These are phyloP conservation scores for Trichoderma aggressivum DNA, from an alignment of 2,329 filamentous ascomycete genomes.

Conservation along the genomic window DNA sequence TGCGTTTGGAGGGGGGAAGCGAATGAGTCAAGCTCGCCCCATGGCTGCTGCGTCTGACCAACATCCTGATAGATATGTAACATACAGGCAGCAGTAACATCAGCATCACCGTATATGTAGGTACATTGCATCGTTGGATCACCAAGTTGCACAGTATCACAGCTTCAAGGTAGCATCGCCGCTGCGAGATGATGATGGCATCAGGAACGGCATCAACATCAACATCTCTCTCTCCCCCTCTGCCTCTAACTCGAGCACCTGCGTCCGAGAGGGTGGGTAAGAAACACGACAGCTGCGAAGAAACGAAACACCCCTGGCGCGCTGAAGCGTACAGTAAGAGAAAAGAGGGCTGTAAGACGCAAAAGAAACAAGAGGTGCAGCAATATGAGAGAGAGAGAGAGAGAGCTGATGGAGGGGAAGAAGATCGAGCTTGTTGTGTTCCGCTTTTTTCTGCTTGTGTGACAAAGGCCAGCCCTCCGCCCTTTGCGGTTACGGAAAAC, in stretches of 20 bases:
- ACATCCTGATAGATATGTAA: not conserved
- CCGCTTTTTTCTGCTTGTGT: not conserved
- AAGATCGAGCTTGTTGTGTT: not conserved
- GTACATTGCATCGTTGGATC: not conserved
- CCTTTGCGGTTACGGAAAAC: not conserved
- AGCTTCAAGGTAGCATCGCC: not conserved
- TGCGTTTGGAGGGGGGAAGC: not conserved
- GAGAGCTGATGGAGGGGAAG: not conserved
- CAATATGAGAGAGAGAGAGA: not conserved
- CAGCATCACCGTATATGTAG: not conserved
- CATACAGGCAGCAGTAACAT: not conserved
- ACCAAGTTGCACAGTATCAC: not conserved
- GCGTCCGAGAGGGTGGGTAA: slow-evolving; percentile 2
- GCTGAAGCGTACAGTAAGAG: not conserved
- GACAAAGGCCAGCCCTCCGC: not conserved
- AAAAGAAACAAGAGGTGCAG: not conserved
- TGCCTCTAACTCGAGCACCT: not conserved
- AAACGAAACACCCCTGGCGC: not conserved
- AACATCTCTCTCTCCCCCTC: not conserved
- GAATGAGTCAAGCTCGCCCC: not conserved
- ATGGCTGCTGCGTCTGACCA: not conserved
- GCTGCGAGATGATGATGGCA: not conserved
- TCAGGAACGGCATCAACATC: not conserved
- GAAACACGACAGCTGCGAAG: not conserved
- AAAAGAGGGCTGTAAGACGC: not conserved